Percentiles rank a stretch among this genome's conserved stretches.
phyloP scores from a whole-genome alignment of 2,329 filamentous ascomycete species.

The Aspergillus sp. region DNA sequence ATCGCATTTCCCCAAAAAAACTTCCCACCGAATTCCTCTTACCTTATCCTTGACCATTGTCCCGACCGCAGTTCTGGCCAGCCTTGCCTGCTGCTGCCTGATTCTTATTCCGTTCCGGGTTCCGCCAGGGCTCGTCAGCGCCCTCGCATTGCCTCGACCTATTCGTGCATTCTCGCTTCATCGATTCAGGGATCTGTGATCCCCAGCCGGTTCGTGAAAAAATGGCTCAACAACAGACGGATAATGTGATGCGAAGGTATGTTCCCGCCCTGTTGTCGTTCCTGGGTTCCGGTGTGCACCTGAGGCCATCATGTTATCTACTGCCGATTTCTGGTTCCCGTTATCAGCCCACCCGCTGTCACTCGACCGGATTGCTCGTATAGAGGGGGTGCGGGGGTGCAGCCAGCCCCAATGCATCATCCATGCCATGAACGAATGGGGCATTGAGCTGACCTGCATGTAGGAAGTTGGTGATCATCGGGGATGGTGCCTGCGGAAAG shows the following conservation, averaged over 20 bases:
- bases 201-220: slow-evolving; percentile 18
- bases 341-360: slow-evolving; percentile 4
- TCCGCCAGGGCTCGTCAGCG: slow-evolving; percentile 13
- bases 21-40: not conserved
- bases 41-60: not conserved
- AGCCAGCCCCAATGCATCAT: not conserved
- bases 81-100: slow-evolving; percentile 2
- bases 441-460: slow-evolving; percentile 21
- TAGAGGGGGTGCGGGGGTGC: not conserved
- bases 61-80: slow-evolving; percentile 1
- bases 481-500: slow-evolving; percentile 96
- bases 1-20: no score
- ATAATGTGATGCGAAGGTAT: slow-evolving; percentile 60
- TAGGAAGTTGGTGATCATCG: slow-evolving; percentile 96
- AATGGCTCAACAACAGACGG: slow-evolving; percentile 44
- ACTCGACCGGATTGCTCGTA: not conserved
- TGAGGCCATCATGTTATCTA: slow-evolving; percentile 1
- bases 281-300: not conserved
- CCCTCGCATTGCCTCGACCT: slow-evolving; percentile 12
- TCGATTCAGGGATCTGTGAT: slow-evolving; percentile 9
- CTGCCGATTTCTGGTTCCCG: not conserved
- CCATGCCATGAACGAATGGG: not conserved
- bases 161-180: slow-evolving; percentile 14
- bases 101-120: slow-evolving; percentile 14
- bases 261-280: slow-evolving; percentile 26